Evolutionary conservation across 202 grass and related monocot genomes (phyloP).

Genomic region (Schoenoplectus triqueter): DNA sequence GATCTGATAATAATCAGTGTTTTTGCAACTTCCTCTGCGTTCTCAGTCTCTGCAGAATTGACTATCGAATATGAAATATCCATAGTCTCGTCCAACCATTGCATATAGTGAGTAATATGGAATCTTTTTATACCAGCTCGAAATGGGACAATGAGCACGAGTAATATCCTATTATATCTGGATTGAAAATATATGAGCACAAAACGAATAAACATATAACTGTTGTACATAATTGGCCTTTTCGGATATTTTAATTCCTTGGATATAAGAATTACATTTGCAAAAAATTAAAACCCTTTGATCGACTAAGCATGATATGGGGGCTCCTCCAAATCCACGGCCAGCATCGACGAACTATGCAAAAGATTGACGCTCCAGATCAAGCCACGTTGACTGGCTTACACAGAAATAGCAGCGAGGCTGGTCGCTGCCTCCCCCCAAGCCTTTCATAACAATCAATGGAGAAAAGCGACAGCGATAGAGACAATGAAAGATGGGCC

Average conservation of each 20-base stretch:
- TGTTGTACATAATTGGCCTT: constrained; percentile 21
- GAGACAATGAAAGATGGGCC: constrained; percentile 66
- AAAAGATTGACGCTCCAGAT: constrained; percentile 22
- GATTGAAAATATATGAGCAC: neutral
- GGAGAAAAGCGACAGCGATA: constrained; percentile 98
- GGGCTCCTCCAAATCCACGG: neutral
- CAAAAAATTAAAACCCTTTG: neutral
- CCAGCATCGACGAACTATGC: neutral
- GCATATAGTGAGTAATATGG: too few species aligned
- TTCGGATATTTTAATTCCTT: neutral
- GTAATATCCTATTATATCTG: neutral
- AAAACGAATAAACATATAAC: constrained; percentile 19
- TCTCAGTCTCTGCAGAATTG: neutral
- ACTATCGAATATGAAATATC: neutral
- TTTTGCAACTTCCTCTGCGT: neutral
- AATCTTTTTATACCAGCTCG: too few species aligned
- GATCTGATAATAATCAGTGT: constrained; percentile 9
- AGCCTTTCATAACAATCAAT: constrained; percentile 99
- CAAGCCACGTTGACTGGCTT: constrained; percentile 91
- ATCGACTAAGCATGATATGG: neutral
- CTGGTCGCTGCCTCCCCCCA: constrained; percentile 47
- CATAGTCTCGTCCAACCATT: neutral
- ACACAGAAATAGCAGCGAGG: constrained; percentile 87
- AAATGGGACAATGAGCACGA: neutral
- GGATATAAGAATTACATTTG: constrained; percentile 28